Evolutionary conservation across 495 filamentous ascomycete genomes (phyloP), one percentile per base, ranked within the genome.

Genomic region (Opeltia flavorubescens): DNA sequence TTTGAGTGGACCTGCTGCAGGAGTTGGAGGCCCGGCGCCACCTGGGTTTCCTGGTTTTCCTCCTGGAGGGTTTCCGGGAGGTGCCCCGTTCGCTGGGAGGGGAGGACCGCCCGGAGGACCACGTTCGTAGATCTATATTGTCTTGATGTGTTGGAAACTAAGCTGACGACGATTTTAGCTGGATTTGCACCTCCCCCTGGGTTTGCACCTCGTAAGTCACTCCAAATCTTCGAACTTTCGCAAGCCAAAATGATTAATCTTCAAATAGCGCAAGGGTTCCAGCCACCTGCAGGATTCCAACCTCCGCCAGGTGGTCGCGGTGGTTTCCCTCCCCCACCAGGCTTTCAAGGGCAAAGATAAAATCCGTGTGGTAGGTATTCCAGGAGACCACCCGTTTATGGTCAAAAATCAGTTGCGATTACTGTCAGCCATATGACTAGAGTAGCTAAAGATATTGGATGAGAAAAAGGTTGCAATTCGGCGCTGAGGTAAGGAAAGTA

Each of bases 1-100:
- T 52, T 77, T 93, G 55, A 84, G 82, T 60, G 91, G 93, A 13
- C 91, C 91, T 43, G 86, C 84, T 62, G 83, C 84, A 55, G 89
- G 89, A 58, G 81, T 94, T 61, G 89, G 86, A 55, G 86, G 83
- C 46, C 78, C 78, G 26, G 75, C 76, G 25, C 84, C 87, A 29
- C 80, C 67, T 17, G 71, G 70, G 30, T 69, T 71, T 43, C 71
- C 73, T 48, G 69, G 67, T 18, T 73, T 70, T 44, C 72, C 83
- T 50, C 77, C 78, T 52, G 78, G 76, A 48, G 75, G 76, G 33
- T 84, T 85, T 59, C 76, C 76, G 23, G 78, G 78, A 44, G 73
- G 69, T 17, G 69, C 76, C n/a, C 76, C 81, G 21, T 94, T 93
- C 55, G 71, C 74, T 58, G 86, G 84, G 28, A 75, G 81, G 65